Evolutionary conservation across 805 yeast species (phyloP).

Genomic region (Crinitomyces ghanaensis): DNA sequence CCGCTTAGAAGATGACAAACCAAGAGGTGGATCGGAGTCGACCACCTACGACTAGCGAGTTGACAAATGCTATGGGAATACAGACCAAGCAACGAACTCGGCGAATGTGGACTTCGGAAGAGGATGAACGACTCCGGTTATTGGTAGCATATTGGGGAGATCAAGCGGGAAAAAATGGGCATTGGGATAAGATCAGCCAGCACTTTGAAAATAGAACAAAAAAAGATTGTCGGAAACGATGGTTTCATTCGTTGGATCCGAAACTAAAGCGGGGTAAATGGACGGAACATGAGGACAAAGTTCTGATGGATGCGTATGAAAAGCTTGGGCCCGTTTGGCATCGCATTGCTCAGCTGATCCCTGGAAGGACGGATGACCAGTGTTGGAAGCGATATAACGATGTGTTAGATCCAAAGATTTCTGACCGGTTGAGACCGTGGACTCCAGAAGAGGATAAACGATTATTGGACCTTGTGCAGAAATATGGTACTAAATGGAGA

Average conservation of each 20-base stretch:
- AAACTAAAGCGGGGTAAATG: slow-evolving; percentile 72
- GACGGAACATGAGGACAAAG: slow-evolving; percentile 70
- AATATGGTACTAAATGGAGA: slow-evolving; percentile 83
- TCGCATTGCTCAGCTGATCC: slow-evolving; percentile 60
- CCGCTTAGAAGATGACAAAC: no score
- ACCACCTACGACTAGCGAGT: slow-evolving; percentile 9
- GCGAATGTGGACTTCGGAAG: slow-evolving; percentile 56
- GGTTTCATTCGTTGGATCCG: slow-evolving; percentile 82
- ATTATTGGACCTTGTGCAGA: slow-evolving; percentile 55
- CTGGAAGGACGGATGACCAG: slow-evolving; percentile 88
- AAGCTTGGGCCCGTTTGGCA: slow-evolving; percentile 78
- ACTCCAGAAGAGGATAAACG: slow-evolving; percentile 59
- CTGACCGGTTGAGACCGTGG: slow-evolving; percentile 75
- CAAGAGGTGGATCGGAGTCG: no score
- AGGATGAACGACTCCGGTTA: slow-evolving; percentile 45
- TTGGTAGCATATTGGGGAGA: slow-evolving; percentile 30
- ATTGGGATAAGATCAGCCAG: slow-evolving; percentile 29
- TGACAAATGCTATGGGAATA: slow-evolving; percentile 12
- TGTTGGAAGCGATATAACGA: slow-evolving; percentile 87
- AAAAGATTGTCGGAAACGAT: slow-evolving; percentile 77
- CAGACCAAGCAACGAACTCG: slow-evolving; percentile 13
- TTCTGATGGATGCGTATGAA: slow-evolving; percentile 49
- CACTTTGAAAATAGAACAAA: slow-evolving; percentile 41
- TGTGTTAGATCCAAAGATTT: slow-evolving; percentile 72
- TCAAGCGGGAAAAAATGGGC: slow-evolving; percentile 37